These are phyloP conservation scores for Piloderma croceum DNA, from an alignment of 768 basidiomycete genomes.

Conservation along the genomic window DNA sequence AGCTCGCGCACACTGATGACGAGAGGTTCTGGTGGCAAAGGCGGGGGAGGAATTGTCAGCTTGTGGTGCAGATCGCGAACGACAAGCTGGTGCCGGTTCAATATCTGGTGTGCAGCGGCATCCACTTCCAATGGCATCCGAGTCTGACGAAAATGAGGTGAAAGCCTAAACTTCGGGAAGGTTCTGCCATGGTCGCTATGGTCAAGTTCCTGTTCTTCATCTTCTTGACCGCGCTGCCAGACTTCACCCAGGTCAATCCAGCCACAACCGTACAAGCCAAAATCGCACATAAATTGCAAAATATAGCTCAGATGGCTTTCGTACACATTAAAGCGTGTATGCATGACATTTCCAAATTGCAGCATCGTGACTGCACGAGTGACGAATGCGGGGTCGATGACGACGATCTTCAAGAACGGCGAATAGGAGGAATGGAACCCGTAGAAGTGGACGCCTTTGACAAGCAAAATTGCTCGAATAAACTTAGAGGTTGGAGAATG, in stretches of 20 bases:
- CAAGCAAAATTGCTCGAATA: constrained; percentile 72
- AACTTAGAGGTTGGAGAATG: constrained; percentile 50
- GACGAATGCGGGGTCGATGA: constrained; percentile 65
- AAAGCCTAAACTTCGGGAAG: constrained; percentile 34
- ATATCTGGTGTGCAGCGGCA: constrained; percentile 70
- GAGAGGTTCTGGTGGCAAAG: constrained; percentile 59
- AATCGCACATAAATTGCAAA: constrained; percentile 93
- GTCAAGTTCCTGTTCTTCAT: constrained; percentile 13
- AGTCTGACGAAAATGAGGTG: constrained; percentile 62
- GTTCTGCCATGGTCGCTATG: constrained; percentile 5
- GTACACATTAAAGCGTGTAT: constrained; percentile 69
- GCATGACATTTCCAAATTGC: constrained; percentile 78
- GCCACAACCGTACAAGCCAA: constrained; percentile 90
- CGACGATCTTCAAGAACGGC: constrained; percentile 83
- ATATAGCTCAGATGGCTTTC: constrained; percentile 88
- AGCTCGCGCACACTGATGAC: constrained; percentile 87
- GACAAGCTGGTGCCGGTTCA: constrained; percentile 68
- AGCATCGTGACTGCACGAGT: constrained; percentile 71
- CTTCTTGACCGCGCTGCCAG: constrained; percentile 48
- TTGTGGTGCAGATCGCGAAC: constrained; percentile 66
- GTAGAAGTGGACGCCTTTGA: constrained; percentile 95
- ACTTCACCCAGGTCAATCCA: constrained; percentile 72
- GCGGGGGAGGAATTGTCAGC: constrained; percentile 51
- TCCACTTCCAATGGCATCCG: constrained; percentile 80
- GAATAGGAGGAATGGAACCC: constrained; percentile 82